Evolutionary conservation across 2,329 filamentous ascomycete genomes (phyloP).

Genomic region (Phaeophleospora eucalypticola): DNA sequence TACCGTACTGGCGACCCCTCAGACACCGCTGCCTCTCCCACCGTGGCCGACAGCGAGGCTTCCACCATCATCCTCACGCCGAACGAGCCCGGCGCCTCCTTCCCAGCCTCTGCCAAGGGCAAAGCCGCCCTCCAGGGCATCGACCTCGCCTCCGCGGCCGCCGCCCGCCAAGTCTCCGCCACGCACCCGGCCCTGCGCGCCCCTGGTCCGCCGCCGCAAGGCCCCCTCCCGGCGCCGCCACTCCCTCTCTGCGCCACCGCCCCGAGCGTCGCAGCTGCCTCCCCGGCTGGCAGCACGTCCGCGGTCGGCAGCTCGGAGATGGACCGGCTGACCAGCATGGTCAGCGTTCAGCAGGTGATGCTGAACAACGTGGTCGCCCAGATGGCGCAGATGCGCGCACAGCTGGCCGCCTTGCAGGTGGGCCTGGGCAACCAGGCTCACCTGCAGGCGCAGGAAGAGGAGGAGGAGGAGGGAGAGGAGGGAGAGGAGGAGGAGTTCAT

Average conservation of each 20-base stretch:
- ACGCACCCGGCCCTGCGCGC: not conserved
- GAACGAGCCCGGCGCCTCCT: constrained; percentile 2
- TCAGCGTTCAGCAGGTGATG: constrained; percentile 17
- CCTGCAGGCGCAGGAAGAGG: too few relatives aligned
- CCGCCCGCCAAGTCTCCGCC: constrained; percentile 4
- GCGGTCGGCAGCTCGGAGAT: not conserved
- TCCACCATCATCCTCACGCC: constrained; percentile 15
- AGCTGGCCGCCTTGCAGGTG: not conserved
- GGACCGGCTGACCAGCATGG: too few relatives aligned
- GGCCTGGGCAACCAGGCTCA: not conserved
- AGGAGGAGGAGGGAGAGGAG: not conserved
- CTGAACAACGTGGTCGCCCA: constrained; percentile 11
- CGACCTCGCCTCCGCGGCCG: not conserved
- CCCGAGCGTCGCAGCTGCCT: not conserved
- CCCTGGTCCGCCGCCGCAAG: too few relatives aligned
- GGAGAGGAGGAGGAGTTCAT: not conserved
- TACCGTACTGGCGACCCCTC: too few relatives aligned
- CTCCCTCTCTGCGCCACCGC: too few relatives aligned
- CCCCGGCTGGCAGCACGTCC: not conserved
- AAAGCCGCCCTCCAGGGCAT: not conserved
- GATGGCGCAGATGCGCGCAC: not conserved
- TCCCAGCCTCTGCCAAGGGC: not conserved
- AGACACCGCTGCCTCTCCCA: not conserved
- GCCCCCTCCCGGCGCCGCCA: too few relatives aligned
- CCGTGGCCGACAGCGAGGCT: constrained; percentile 4